Evolutionary conservation across 768 basidiomycete species (phyloP), one percentile per base, ranked within the genome.

Genomic region (Leccinum olivaceopallidum): DNA sequence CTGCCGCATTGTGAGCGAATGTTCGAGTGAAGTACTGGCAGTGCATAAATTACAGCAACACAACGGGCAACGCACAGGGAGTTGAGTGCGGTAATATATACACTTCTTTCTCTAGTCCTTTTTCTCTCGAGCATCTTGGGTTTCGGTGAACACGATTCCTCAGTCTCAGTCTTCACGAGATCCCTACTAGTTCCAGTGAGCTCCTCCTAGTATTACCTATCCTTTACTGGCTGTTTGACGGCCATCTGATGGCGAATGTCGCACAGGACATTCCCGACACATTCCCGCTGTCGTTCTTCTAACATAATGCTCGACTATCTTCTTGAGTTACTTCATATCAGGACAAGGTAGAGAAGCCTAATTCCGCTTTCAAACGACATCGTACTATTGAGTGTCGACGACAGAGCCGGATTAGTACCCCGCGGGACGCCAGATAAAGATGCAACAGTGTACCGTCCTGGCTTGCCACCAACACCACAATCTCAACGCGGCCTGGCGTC

Each of bases 361-460:
- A 50, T 37, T 49, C 8, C 13, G 6, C 44, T 26, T 34, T 36
- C 12, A 28, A 60, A 32, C 30, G 12, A 16, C 36, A 14, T 20
- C 14, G 34, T 47, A 4, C 22, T 56, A 20, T 13, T 58, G 2
- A 42, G 39, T n/a, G 32, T 18, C 37, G 3, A 36, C 5, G 7
- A 16, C 16, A 67, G 65, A 22, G 22, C 55, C 13, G 60, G 65
- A 1, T 63, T 56, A 14, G 39, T 24, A 3, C 20, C 58, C 37
- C 65, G 61, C 16, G 61, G 61, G 1, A 2, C 22, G 39, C 42
- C 12, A 18, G 16, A n/a, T 1, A 3, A 28, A 28, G 2, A 1
- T 4, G 1, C 20, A 7, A 2, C 44, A n/a, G 4, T 36, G 14
- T 1, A 9, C 14, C 24, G 6, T 8, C 12, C 49, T 24, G 26